phyloP scores from a whole-genome alignment of 1,284 basidiomycete species.

The Neolentinus lepideus region DNA sequence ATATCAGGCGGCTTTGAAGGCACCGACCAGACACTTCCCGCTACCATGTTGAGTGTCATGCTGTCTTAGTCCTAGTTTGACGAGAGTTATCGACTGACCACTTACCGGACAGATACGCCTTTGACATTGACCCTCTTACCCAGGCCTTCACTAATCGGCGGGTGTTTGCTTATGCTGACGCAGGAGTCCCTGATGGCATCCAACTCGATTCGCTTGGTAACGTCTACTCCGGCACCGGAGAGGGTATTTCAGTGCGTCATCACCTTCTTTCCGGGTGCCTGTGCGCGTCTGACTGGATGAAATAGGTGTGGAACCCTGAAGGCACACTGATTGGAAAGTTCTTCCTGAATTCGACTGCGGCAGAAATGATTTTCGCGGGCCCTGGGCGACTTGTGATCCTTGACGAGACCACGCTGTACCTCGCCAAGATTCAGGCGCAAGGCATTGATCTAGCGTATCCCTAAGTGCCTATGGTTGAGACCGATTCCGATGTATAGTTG shows the following conservation, averaged over 20 bases:
- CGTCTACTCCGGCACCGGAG: conserved; percentile 62
- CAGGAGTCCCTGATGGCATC: conserved; percentile 57
- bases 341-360: conserved; percentile 48
- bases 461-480: conserved; percentile 2
- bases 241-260: conserved; percentile 56
- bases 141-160: conserved; percentile 56
- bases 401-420: conserved; percentile 59
- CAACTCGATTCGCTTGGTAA: conserved; percentile 58
- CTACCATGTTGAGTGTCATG: conserved; percentile 46
- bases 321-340: conserved; percentile 72
- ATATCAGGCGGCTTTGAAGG: conserved; percentile 38
- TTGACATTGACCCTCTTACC: conserved; percentile 56
- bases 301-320: conserved; percentile 53
- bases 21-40: conserved; percentile 54
- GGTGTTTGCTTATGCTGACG: conserved; percentile 64
- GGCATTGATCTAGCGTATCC: conserved; percentile 22
- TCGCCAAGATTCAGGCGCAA: conserved; percentile 46
- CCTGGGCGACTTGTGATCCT: conserved; percentile 58
- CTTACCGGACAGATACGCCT: conserved; percentile 50
- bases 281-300: conserved; percentile 3
- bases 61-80: not conserved
- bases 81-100: not conserved
- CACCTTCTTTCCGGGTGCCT: conserved; percentile 4
- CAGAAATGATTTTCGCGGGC: conserved; percentile 67
- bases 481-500: not conserved